Evolutionary conservation across 768 basidiomycete species (phyloP).

Genomic region (Tylopilus cervinicoccineus): DNA sequence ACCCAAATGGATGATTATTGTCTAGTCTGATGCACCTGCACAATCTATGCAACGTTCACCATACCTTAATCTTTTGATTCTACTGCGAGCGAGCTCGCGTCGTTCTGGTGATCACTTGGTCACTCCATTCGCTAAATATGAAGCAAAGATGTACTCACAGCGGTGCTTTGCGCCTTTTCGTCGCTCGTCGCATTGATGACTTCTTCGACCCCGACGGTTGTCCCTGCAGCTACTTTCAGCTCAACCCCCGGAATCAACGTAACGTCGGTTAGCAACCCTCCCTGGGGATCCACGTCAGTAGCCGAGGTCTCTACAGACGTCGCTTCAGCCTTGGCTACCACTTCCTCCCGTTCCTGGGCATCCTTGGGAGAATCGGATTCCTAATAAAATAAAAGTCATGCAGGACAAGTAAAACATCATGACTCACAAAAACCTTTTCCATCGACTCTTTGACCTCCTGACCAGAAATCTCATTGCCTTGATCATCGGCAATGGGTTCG

Average conservation of each 20-base stretch:
- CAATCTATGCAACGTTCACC: slow-evolving; percentile 3
- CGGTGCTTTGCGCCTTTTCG: slow-evolving; percentile 2
- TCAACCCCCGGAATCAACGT: slow-evolving; percentile 1
- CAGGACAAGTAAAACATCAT: background rate
- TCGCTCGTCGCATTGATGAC: slow-evolving; percentile 1
- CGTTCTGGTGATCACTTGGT: slow-evolving; percentile 2
- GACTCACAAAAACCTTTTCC: slow-evolving; percentile 23
- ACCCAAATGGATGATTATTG: background rate
- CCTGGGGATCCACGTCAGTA: background rate
- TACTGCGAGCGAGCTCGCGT: background rate
- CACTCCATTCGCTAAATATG: background rate
- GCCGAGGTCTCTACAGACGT: background rate
- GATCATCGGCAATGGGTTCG: slow-evolving; percentile 25
- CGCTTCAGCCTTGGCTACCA: slow-evolving; percentile 5
- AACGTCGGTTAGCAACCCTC: background rate
- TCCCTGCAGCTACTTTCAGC: background rate
- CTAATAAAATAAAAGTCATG: slow-evolving; percentile 15
- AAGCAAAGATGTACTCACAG: slow-evolving; percentile 13
- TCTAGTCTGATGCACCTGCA: background rate
- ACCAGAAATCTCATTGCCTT: slow-evolving; percentile 26
- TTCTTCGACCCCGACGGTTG: slow-evolving; percentile 1
- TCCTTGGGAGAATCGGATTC: slow-evolving; percentile 30
- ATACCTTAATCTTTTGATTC: slow-evolving; percentile 9
- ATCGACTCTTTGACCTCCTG: slow-evolving; percentile 32
- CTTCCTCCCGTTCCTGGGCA: slow-evolving; percentile 27